Base-by-base conservation (phyloP, 2,329 filamentous ascomycete species). In the Celoporthe dispersa region DNA sequence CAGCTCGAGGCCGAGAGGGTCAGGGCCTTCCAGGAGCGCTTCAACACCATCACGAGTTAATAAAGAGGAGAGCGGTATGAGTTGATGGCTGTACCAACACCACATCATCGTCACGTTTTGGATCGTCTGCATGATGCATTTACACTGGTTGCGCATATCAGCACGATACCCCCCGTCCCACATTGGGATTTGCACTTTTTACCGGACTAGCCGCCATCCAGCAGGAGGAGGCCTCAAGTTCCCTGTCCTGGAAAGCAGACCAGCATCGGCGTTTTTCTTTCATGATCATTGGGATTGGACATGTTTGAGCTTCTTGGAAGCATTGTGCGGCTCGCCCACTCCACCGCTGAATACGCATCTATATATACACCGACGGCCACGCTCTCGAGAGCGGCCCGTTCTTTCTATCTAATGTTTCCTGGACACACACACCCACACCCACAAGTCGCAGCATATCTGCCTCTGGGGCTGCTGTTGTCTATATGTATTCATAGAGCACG, bases 1-100 rank as follows among this genome's bases (percentile, higher is more conserved):
- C 84, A 88, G 75, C 88, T 95, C 73, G 84, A 89, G 73, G 84
- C 86, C 68, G 90, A 93, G 82, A 87, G 85, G 77, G 84, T 91
- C 73, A 86, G 86, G 77, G 83, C 81, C 62, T 84, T 84, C 73
- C 79, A 84, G 73, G 78, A 77, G 35, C 77, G 79, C 31, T 84
- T 83, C 76, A 78, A 77, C 75, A 75, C 70, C 55, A 72, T 82
- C 62, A 71, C 71, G 39, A 44, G 19, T 28, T 67, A 53, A 68
- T 66, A n/a, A 22, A 4, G 53, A 57, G 25, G 63, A 48, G 19
- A 25, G 3, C 31, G 28, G 44, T 8, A 48, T 12, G 7, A 44
- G 37, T 22, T 33, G n/a, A 44, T 51, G 48, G 33, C 35, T 44
- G 60, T 59, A 59, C 39, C 9, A 53, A 22, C 41, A 64, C 51